These are phyloP conservation scores for Akanthomyces dipterigenus DNA, from an alignment of 2,329 filamentous ascomycete species.

Conservation along the genomic window DNA sequence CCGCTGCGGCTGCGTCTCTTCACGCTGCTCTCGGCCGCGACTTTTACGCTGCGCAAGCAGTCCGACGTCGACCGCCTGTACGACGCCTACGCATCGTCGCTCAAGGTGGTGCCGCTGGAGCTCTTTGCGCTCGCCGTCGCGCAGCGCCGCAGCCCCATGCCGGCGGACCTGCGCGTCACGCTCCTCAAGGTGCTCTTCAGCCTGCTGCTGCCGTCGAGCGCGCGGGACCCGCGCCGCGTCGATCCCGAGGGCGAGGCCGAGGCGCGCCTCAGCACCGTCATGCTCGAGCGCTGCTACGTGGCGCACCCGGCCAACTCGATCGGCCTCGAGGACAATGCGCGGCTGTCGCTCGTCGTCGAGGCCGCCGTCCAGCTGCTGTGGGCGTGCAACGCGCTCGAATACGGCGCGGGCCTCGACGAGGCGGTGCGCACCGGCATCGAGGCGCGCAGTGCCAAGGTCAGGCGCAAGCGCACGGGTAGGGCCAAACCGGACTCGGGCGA, in stretches of 20 bases:
- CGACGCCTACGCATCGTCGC: conserved; percentile 47
- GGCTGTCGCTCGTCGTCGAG: conserved; percentile 64
- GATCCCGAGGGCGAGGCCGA: conserved; percentile 29
- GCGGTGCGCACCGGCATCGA: conserved; percentile 41
- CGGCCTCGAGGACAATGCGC: conserved; percentile 61
- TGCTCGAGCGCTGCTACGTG: conserved; percentile 55
- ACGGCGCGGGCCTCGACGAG: conserved; percentile 28
- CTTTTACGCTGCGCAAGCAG: conserved; percentile 37
- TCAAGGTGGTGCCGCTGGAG: conserved; percentile 52
- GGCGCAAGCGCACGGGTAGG: conserved; percentile 32
- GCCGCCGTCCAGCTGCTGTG: conserved; percentile 51
- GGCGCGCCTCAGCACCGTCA: conserved; percentile 35
- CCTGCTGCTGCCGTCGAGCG: conserved; percentile 35
- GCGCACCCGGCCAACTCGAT: conserved; percentile 57
- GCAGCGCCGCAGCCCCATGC: conserved; percentile 29
- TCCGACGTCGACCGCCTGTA: conserved; percentile 48
- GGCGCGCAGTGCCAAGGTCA: conserved; percentile 42
- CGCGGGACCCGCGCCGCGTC: conserved; percentile 34
- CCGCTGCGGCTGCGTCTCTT: conserved; percentile 57
- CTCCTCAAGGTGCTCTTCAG: conserved; percentile 39
- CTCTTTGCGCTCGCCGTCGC: conserved; percentile 50
- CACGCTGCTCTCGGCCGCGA: conserved; percentile 43
- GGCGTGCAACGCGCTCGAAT: conserved; percentile 26
- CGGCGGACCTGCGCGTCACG: conserved; percentile 33
- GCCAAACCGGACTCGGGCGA: conserved; percentile 30